Evolutionary conservation across 306 rosid genomes (phyloP), one percentile per base, ranked within the genome.

Genomic region (Oxytropis ochrocephala): DNA sequence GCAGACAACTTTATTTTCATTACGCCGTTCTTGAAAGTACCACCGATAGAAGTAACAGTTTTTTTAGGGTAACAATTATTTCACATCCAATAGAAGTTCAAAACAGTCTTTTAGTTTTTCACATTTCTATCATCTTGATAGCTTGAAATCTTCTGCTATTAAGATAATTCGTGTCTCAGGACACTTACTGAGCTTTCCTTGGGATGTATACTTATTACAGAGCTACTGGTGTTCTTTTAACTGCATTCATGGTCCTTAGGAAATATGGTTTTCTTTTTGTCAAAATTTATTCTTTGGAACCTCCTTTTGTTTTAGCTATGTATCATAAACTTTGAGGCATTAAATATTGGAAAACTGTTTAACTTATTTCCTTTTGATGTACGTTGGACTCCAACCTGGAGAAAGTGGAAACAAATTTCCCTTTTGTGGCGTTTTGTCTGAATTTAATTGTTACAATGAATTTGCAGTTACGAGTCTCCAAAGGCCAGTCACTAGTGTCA

Each of bases 391-490:
- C 57, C 5, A 55, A 54, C 32, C 44, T 68, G 8, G 12, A 44
- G 47, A 36, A 54, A 7, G 27, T n/a, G 13, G 49, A 54, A 19
- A 8, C 6, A 1, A 7, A 39, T 72, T 51, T 72, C 0, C 64
- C 7, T 2, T 11, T 41, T 17, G 16, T 50, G 30, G 11, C n/a
- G 13, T 48, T 43, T 19, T 53, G 53, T 27, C 59, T 49, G 62
- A 18, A 54, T 48, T 33, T 24, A 36, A 54, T 38, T 2, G 67
- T 70, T 50, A 14, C 7, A 61, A 33, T 81, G 72, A 67, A 75
- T 74, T 72, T 79, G 71, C 79, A 95, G 99, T 80, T 95, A 79
- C 86, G 86, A 76, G 84, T 85, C 47, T 47, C 92, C 57, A 91
- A 80, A 75, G 96, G 83, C 16, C 91, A 74, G 36, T n/a, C 91